Evolutionary conservation across 805 yeast genomes (phyloP).

Genomic region (Hanseniaspora vineae): DNA sequence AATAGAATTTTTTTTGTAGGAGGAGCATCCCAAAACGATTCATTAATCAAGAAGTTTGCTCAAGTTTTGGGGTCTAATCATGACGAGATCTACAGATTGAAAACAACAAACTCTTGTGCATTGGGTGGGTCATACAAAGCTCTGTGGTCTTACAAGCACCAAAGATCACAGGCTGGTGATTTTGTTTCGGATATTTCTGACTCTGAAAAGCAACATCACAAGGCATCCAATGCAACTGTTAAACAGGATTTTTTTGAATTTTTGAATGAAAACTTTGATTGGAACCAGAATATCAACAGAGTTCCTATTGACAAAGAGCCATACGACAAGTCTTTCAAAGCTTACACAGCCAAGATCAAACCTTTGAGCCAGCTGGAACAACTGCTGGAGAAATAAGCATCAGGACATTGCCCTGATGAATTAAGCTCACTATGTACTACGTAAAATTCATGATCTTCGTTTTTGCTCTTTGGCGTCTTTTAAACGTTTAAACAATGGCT

Average conservation of each 20-base stretch:
- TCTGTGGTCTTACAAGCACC: slow-evolving; percentile 46
- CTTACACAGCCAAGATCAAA: slow-evolving; percentile 19
- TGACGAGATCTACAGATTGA: slow-evolving; percentile 53
- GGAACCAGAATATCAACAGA: slow-evolving; percentile 24
- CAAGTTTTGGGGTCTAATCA: slow-evolving; percentile 41
- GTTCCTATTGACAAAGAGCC: slow-evolving; percentile 13
- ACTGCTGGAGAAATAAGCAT: slow-evolving; percentile 1
- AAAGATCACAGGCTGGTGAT: slow-evolving; percentile 9
- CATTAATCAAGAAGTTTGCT: slow-evolving; percentile 58
- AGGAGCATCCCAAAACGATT: slow-evolving; percentile 64
- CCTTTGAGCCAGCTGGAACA: slow-evolving; percentile 22
- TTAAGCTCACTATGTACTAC: no score
- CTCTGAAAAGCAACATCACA: no score
- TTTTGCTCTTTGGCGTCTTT: no score
- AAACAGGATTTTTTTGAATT: slow-evolving; percentile 30
- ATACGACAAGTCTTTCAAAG: slow-evolving; percentile 13
- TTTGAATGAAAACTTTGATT: slow-evolving; percentile 34
- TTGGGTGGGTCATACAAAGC: slow-evolving; percentile 85
- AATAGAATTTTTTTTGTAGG: slow-evolving; percentile 72
- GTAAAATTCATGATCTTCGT: no score
- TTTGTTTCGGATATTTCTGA: neutral
- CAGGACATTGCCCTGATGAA: no score
- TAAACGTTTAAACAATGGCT: no score
- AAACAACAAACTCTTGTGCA: slow-evolving; percentile 83
- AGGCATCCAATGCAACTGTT: neutral